Evolutionary conservation across 768 basidiomycete genomes (phyloP).

Genomic region (Russula sp.): DNA sequence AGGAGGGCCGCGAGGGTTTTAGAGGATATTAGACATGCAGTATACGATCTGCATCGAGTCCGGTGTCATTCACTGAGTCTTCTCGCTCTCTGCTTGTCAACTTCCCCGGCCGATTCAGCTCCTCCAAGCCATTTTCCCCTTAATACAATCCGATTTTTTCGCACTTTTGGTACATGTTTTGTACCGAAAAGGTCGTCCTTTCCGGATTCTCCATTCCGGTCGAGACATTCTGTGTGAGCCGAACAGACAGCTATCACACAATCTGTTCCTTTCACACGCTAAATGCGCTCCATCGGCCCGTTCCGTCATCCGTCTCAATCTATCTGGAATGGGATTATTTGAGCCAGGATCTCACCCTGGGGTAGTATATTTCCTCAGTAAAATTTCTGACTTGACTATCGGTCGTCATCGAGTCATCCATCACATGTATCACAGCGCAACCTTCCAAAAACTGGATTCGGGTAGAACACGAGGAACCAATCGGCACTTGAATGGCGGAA

Average conservation of each 20-base stretch:
- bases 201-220: background rate
- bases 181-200: background rate
- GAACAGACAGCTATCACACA: background rate
- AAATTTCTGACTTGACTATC: background rate
- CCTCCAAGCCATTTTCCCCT: background rate
- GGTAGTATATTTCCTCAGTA: background rate
- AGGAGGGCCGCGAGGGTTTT: slow-evolving; percentile 14
- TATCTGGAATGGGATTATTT: no score
- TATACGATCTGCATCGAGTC: slow-evolving; percentile 12
- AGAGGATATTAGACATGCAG: slow-evolving; percentile 8
- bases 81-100: slow-evolving; percentile 20
- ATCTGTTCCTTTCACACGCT: background rate
- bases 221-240: slow-evolving; percentile 6
- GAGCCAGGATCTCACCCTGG: background rate
- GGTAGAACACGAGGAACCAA: background rate
- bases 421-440: background rate
- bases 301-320: background rate
- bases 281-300: background rate
- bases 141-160: slow-evolving; percentile 3
- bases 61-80: background rate
- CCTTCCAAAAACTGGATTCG: background rate
- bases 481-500: slow-evolving; percentile 17
- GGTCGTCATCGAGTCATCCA: background rate
- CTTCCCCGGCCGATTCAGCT: slow-evolving; percentile 7
- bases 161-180: background rate